phyloP scores from a whole-genome alignment of 768 basidiomycete species.

The Leccinum uliginosum region DNA sequence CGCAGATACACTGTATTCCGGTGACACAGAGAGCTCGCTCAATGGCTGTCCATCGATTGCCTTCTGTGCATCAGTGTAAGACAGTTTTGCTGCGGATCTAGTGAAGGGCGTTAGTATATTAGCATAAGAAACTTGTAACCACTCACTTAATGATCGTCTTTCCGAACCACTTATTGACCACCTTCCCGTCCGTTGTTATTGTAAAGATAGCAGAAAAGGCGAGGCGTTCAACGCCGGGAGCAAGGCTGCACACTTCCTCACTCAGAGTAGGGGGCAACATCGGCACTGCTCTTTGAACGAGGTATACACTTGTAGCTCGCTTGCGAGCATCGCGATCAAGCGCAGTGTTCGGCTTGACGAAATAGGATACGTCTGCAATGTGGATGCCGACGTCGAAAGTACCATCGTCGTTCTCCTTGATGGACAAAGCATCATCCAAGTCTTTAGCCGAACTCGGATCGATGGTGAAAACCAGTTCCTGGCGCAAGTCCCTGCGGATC shows the following conservation, averaged over 20 bases:
- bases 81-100: constrained; percentile 83
- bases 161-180: too few relatives aligned
- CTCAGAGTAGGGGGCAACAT: constrained; percentile 95
- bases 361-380: constrained; percentile 93
- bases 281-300: constrained; percentile 92
- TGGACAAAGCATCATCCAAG: constrained; percentile 90
- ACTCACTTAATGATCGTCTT: constrained; percentile 86
- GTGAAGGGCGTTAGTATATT: constrained; percentile 2
- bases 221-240: constrained; percentile 83
- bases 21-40: constrained; percentile 45
- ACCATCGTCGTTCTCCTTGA: constrained; percentile 86
- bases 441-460: constrained; percentile 89
- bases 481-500: constrained; percentile 81
- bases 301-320: constrained; percentile 94
- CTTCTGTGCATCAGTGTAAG: constrained; percentile 77
- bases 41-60: constrained; percentile 73
- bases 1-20: constrained; percentile 55
- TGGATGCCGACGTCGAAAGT: constrained; percentile 94
- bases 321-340: constrained; percentile 97
- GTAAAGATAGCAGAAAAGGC: constrained; percentile 90
- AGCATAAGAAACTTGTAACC: not conserved
- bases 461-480: constrained; percentile 86
- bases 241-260: constrained; percentile 89
- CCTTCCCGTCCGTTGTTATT: too few relatives aligned
- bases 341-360: constrained; percentile 93